phyloP scores from a whole-genome alignment of 192 early-diverging fungal genomes.

The Gryganskiella cystojenkinii region DNA sequence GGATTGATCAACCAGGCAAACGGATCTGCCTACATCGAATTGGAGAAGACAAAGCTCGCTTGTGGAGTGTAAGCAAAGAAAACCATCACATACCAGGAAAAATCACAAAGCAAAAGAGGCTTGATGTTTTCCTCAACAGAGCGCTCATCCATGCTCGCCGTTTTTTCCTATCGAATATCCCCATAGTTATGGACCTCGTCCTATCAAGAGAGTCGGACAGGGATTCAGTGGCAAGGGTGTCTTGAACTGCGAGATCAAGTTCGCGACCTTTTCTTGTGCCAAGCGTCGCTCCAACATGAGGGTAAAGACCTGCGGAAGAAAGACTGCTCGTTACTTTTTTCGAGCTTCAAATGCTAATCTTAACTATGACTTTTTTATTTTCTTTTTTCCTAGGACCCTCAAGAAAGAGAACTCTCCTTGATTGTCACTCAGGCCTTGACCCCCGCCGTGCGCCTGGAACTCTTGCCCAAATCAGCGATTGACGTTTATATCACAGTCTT shows the following conservation, averaged over 20 bases:
- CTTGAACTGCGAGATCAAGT: conserved; percentile 81
- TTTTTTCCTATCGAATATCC: background rate
- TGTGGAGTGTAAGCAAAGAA: conserved; percentile 89
- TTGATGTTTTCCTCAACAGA: no score
- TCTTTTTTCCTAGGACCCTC: conserved; percentile 56
- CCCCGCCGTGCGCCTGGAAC: conserved; percentile 77
- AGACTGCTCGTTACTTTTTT: background rate
- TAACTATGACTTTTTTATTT: no score
- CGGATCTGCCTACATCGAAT: conserved; percentile 82
- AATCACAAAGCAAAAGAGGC: no score
- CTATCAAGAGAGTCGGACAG: conserved; percentile 56
- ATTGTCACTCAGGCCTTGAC: conserved; percentile 71
- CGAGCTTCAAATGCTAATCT: background rate
- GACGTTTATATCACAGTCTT: conserved; percentile 78
- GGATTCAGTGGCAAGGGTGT: conserved; percentile 64
- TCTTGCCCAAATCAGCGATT: conserved; percentile 79
- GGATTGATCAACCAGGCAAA: conserved; percentile 79
- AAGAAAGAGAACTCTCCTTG: conserved; percentile 74
- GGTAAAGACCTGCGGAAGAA: conserved; percentile 26
- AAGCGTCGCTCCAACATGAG: conserved; percentile 63
- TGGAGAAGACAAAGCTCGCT: conserved; percentile 75
- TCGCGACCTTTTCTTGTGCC: conserved; percentile 75
- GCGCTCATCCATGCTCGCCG: background rate
- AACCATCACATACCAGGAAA: no score
- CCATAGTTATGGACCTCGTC: conserved; percentile 79